phyloP scores from a whole-genome alignment of 164 flowering plant genomes.

The Dillenia suffruticosa region DNA sequence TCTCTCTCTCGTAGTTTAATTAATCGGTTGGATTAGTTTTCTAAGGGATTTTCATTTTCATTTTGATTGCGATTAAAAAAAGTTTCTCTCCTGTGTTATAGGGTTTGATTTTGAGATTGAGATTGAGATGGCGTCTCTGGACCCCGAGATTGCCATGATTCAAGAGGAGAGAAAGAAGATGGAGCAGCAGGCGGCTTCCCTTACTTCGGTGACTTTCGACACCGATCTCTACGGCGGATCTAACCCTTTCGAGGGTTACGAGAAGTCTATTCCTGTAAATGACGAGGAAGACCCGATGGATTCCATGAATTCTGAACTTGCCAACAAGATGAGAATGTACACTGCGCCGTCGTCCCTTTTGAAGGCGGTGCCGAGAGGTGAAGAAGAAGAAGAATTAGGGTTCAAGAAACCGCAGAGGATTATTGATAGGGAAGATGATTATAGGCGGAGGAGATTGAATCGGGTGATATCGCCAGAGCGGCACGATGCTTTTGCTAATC shows the following conservation, averaged over 20 bases:
- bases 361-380: slow-evolving; percentile 62
- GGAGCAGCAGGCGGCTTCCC: slow-evolving; percentile 77
- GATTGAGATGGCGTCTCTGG: slow-evolving; percentile 31
- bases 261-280: slow-evolving; percentile 63
- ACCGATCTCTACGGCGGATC: slow-evolving; percentile 64
- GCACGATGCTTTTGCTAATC: slow-evolving; percentile 78
- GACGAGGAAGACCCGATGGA: slow-evolving; percentile 72
- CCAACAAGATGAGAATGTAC: slow-evolving; percentile 64
- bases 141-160: slow-evolving; percentile 58
- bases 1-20: too few relatives aligned
- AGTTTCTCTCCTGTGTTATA: too few relatives aligned
- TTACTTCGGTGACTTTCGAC: slow-evolving; percentile 63
- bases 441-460: slow-evolving; percentile 66
- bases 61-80: too few relatives aligned
- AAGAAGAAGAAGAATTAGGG: slow-evolving; percentile 52
- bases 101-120: too few relatives aligned
- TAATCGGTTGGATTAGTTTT: too few relatives aligned
- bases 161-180: slow-evolving; percentile 82
- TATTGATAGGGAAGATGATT: slow-evolving; percentile 88
- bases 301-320: slow-evolving; percentile 50
- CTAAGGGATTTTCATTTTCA: too few relatives aligned
- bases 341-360: slow-evolving; percentile 81
- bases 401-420: slow-evolving; percentile 59
- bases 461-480: slow-evolving; percentile 80
- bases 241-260: slow-evolving; percentile 55